These are phyloP conservation scores for Sonneratia alba DNA, from an alignment of 345 rosid genomes.

Conservation along the genomic window DNA sequence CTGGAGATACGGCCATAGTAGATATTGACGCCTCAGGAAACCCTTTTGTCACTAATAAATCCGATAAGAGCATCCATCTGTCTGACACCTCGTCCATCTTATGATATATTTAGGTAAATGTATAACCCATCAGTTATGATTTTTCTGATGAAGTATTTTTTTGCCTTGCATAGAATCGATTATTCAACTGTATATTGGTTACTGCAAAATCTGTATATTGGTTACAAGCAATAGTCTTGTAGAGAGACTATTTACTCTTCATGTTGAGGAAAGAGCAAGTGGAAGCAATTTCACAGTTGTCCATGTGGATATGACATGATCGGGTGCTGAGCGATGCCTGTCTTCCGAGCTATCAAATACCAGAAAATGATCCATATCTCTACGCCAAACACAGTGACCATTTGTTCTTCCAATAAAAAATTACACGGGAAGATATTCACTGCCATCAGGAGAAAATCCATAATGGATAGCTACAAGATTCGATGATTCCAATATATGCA, in stretches of 20 bases:
- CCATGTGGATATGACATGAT: too few relatives aligned
- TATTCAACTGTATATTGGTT: conserved; percentile 10
- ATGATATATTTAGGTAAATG: conserved; percentile 1
- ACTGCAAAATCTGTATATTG: background rate
- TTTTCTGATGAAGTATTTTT: background rate
- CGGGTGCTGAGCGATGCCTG: too few relatives aligned
- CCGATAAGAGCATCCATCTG: conserved; percentile 36
- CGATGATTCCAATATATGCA: too few relatives aligned
- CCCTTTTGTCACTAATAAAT: conserved; percentile 41
- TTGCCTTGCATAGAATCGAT: background rate
- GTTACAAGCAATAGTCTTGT: background rate
- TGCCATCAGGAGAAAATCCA: too few relatives aligned
- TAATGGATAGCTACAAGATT: too few relatives aligned
- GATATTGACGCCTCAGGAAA: conserved; percentile 73
- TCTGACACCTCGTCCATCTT: conserved; percentile 45
- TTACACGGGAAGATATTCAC: too few relatives aligned
- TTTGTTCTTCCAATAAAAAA: too few relatives aligned
- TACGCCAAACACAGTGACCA: too few relatives aligned
- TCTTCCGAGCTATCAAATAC: too few relatives aligned
- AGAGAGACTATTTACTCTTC: background rate
- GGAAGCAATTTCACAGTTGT: too few relatives aligned
- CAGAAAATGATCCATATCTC: too few relatives aligned
- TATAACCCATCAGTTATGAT: background rate
- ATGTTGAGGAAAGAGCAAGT: too few relatives aligned
- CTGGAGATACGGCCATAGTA: conserved; percentile 71